Evolutionary conservation across 495 filamentous ascomycete genomes (phyloP), one percentile per base, ranked within the genome.

Genomic region (Annulohypoxylon maeteangense): DNA sequence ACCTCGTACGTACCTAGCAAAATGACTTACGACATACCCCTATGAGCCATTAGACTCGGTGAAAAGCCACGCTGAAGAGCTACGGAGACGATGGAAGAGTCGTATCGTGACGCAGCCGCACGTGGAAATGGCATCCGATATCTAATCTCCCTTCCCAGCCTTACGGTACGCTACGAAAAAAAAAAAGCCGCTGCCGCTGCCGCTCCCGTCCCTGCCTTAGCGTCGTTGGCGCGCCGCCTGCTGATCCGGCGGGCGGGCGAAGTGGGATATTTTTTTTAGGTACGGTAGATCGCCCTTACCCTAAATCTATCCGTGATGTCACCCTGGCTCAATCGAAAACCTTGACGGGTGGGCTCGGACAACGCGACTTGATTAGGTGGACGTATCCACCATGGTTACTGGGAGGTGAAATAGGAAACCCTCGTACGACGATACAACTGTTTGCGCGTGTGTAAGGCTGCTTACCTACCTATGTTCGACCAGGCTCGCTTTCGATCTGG

Each of bases 111-210:
- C 16, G 40, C 44, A 7, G 51, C 14, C 29, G 27, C 25, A 23
- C 22, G 47, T 27, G 23, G n/a, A 51, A 27, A 25, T 29, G n/a
- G 50, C 12, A 4, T 7, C 29, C 10, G 12, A 51, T 23, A 40
- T 18, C 32, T n/a, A 58, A 36, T 18, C 60, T 20, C 3, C 8
- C 31, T 29, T 51, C 23, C 63, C 69, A 72, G 64, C 59, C 53
- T 55, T 68, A 68, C 16, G 69, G 69, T 51, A 64, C 69, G 64
- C 64, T 72, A 72, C 60, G 45, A 72, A 23, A 51, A 51, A 29
- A 29, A n/a, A n/a, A n/a, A n/a, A n/a, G n/a, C n/a, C n/a, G n/a
- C n/a, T n/a, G 64, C 63, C 48, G 64, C n/a, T 54, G 50, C 29
- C 50, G 38, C 61, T 44, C 47, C 60, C 22, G 69, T 27, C 53